Evolutionary conservation across 306 rosid species (phyloP), one percentile per base, ranked within the genome.

Genomic region (Lablab purpureus): DNA sequence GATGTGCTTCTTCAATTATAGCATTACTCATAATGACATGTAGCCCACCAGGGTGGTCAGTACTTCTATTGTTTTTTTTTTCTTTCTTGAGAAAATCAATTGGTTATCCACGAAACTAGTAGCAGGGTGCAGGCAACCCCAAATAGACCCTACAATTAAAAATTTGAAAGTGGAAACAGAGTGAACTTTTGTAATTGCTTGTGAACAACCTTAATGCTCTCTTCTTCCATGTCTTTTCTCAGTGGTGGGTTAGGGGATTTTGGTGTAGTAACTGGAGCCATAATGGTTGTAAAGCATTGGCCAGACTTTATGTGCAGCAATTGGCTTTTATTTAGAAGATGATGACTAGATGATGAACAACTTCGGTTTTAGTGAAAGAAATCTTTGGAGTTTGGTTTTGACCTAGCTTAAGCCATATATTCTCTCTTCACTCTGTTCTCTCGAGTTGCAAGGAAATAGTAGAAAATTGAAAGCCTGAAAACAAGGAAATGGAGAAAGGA

Each of bases 301-400:
- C 80, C 54, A 64, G 77, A 84, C 91, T 84, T 87, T 88, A 80
- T 69, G 67, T 50, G 72, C 82, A 81, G 90, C 90, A 67, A 75
- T 81, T 68, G 80, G 69, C 88, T 83, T 87, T 87, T 82, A 69
- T 79, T 80, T 79, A 81, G 90, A 85, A 87, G 86, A 87, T 88
- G 85, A 92, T 85, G 87, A 78, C 78, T 21, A 82, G 88, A 90
- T 87, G 79, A 92, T 90, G 43, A 51, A 71, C 86, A 43, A 10
- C 81, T 28, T 88, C 73, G 82, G 70, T 73, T 85, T 74, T 17
- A 67, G 85, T 74, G 87, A 73, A 82, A 68, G 74, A 79, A 72
- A 80, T 77, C 78, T 77, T 73, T 8, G 55, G 49, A 80, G 77
- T 52, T 73, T 78, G 58, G 52, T 83, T 55, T 66, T 87, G 82